Evolutionary conservation across 2,329 filamentous ascomycete species (phyloP).

Genomic region (Stachybotrys chartarum): DNA sequence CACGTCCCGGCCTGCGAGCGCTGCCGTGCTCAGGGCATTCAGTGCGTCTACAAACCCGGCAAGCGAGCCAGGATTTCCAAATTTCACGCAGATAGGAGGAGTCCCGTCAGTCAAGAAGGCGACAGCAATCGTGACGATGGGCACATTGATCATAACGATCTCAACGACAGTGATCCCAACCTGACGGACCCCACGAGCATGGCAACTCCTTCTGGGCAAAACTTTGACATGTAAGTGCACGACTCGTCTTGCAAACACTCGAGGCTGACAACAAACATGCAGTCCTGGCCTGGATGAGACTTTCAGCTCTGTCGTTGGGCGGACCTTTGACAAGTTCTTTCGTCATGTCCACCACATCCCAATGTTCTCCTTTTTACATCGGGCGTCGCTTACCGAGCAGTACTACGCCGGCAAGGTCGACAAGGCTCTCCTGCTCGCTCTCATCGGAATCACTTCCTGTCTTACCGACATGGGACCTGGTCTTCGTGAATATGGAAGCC

Average conservation of each 20-base stretch:
- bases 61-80: slow-evolving; percentile 28
- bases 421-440: slow-evolving; percentile 42
- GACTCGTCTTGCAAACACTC: neutral
- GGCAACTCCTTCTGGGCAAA: slow-evolving; percentile 24
- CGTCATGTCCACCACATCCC: slow-evolving; percentile 52
- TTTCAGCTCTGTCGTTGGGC: slow-evolving; percentile 41
- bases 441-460: slow-evolving; percentile 49
- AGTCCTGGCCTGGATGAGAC: slow-evolving; percentile 31
- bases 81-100: slow-evolving; percentile 16
- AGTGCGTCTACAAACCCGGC: slow-evolving; percentile 47
- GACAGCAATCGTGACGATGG: slow-evolving; percentile 22
- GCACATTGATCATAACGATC: slow-evolving; percentile 9
- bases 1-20: slow-evolving; percentile 47
- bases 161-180: slow-evolving; percentile 22
- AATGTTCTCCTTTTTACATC: slow-evolving; percentile 51
- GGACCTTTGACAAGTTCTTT: slow-evolving; percentile 51
- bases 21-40: slow-evolving; percentile 42
- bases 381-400: slow-evolving; percentile 52
- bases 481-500: slow-evolving; percentile 43
- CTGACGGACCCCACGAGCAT: slow-evolving; percentile 24
- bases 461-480: slow-evolving; percentile 47
- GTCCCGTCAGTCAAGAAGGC: slow-evolving; percentile 25
- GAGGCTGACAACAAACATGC: slow-evolving; percentile 11
- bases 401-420: slow-evolving; percentile 51
- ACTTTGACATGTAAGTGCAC: slow-evolving; percentile 25